phyloP scores from a whole-genome alignment of 208 protist genomes.

The Crithidia acanthocephali region DNA sequence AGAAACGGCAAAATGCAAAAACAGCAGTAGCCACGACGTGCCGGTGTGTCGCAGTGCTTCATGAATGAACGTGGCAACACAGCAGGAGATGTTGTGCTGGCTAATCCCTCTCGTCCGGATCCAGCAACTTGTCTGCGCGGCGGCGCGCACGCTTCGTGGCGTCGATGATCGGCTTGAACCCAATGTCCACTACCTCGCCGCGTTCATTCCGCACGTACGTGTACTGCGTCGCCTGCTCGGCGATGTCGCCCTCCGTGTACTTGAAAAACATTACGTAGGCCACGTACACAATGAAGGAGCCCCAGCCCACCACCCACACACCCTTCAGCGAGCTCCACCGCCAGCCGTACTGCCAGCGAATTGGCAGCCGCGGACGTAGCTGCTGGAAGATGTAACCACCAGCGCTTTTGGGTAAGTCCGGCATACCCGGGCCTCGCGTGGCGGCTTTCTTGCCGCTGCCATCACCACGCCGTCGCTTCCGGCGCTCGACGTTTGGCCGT shows the following conservation, averaged over 20 bases:
- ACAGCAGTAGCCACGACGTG: neutral
- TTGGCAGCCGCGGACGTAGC: slow-evolving; percentile 74
- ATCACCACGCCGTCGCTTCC: slow-evolving; percentile 36
- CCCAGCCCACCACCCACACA: slow-evolving; percentile 57
- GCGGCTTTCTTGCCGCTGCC: slow-evolving; percentile 23
- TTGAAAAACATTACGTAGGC: slow-evolving; percentile 83
- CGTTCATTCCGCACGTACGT: slow-evolving; percentile 85
- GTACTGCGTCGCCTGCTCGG: slow-evolving; percentile 69
- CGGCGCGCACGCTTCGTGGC: slow-evolving; percentile 57
- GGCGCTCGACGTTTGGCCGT: slow-evolving; percentile 68
- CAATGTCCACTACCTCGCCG: slow-evolving; percentile 85
- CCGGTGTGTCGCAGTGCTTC: neutral
- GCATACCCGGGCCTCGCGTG: slow-evolving; percentile 45
- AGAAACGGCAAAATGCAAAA: neutral
- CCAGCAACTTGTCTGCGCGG: slow-evolving; percentile 64
- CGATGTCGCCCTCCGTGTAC: slow-evolving; percentile 75
- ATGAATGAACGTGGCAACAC: neutral
- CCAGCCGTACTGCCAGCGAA: slow-evolving; percentile 88
- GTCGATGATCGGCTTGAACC: slow-evolving; percentile 85
- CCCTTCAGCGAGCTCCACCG: slow-evolving; percentile 74
- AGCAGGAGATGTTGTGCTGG: neutral
- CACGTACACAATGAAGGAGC: slow-evolving; percentile 63
- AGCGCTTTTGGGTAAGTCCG: slow-evolving; percentile 80
- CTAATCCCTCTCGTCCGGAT: slow-evolving; percentile 58
- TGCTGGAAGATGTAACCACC: slow-evolving; percentile 86